Conservation (phyloP, 768 basidiomycete species). For the Amanita thiersii region DNA sequence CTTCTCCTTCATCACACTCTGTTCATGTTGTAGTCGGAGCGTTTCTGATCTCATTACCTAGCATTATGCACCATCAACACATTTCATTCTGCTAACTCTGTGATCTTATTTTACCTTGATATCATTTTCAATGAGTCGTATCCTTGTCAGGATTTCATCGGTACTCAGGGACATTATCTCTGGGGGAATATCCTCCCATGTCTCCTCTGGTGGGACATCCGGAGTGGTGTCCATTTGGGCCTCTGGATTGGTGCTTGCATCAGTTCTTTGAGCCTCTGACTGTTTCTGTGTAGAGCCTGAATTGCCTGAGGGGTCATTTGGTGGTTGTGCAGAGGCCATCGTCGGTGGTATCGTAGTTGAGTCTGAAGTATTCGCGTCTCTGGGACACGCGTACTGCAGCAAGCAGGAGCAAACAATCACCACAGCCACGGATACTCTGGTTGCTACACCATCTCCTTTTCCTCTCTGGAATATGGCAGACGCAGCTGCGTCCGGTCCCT, state of each 20-base stretch:
- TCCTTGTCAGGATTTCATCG: constrained; percentile 85
- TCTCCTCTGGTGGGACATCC: constrained; percentile 65
- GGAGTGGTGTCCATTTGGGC: constrained; percentile 69
- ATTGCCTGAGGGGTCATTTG: constrained; percentile 39
- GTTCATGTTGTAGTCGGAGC: constrained; percentile 85
- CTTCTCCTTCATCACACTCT: constrained; percentile 96
- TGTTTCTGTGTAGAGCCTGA: constrained; percentile 36
- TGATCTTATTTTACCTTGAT: constrained; percentile 64
- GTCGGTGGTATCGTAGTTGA: constrained; percentile 12
- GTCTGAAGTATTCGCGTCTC: constrained; percentile 16
- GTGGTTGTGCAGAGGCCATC: constrained; percentile 50
- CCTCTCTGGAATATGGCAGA: constrained; percentile 27
- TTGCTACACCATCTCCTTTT: not conserved
- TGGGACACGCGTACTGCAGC: constrained; percentile 28
- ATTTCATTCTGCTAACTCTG: not conserved
- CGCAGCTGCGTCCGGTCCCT: constrained; percentile 23
- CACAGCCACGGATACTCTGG: constrained; percentile 4
- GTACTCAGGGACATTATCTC: constrained; percentile 72
- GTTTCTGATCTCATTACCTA: constrained; percentile 98
- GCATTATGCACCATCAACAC: constrained; percentile 6
- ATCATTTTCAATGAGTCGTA: constrained; percentile 93
- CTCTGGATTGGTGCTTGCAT: constrained; percentile 21
- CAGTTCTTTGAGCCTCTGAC: constrained; percentile 26
- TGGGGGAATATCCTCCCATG: constrained; percentile 87
- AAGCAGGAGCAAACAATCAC: constrained; percentile 9